Evolutionary conservation across 768 basidiomycete genomes (phyloP), one percentile per base, ranked within the genome.

Genomic region (Gymnopilus dilepis): DNA sequence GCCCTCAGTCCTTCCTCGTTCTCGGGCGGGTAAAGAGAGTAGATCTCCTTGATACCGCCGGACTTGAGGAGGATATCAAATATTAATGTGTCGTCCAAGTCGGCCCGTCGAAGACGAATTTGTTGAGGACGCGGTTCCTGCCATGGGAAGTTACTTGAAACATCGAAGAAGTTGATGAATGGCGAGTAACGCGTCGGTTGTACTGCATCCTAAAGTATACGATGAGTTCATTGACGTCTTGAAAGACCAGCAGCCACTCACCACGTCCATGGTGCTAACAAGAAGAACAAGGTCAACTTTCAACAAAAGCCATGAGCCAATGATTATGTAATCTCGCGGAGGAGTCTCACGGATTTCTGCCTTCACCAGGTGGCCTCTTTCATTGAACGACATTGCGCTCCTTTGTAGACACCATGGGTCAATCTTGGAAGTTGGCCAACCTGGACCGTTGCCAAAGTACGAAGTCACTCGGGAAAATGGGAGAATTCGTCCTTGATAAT

Each of bases 51-150:
- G 52, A 93, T 78, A 6, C 87, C 85, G 22, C 90, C 91, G 13
- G 84, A 81, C 8, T 78, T 72, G 38, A 95, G 82, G 4, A 94
- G 81, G 21, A 89, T 83, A 71, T 94, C 91, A 63, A 91, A 90
- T 31, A 94, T 81, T 48, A 93, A 84, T 55, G 80, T 67, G 70
- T 89, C 88, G 28, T 81, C 78, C 76, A 92, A 78, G 37, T 74
- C 74, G 4, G 83, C 83, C 38, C 92, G 85, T 38, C 90, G 84
- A 42, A 80, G 74, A 65, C 86, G 83, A 56, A 93, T 89, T 72
- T 85, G 81, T 62, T 82, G 78, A 48, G 80, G 81, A 31, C 78
- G 76, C 40, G 81, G 78, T 17, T 77, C 74, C 62, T 79, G 78
- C 84, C 87, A 92, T 48, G 91, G 79, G 72, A 92, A 91, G 51